A percentile compares a stretch with the other conserved stretches of the same genome.
phyloP scores from a whole-genome alignment of 331 rosid species.

The Erythrophleum ivorense region DNA sequence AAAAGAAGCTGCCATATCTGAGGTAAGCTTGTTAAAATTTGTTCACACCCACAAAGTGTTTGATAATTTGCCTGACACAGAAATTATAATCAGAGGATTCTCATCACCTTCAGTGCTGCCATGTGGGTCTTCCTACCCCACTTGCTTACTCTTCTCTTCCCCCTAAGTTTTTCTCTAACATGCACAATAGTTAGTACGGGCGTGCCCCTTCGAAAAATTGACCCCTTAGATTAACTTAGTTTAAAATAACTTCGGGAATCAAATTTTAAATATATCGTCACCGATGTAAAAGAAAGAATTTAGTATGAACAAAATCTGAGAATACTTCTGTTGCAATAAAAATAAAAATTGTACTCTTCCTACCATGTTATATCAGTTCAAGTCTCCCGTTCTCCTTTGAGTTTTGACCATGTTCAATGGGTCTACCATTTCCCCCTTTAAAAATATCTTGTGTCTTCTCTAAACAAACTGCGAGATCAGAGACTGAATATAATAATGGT shows the following conservation, averaged over 20 bases:
- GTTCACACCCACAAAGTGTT: not conserved
- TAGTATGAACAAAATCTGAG: not conserved
- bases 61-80: slow-evolving; percentile 17
- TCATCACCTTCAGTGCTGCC: slow-evolving; percentile 25
- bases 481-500: not conserved
- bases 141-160: slow-evolving; percentile 27
- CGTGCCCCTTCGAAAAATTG: not conserved
- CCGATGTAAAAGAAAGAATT: not conserved
- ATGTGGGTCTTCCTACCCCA: slow-evolving; percentile 46
- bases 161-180: not conserved
- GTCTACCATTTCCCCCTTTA: not conserved
- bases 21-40: slow-evolving; percentile 1
- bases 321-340: not conserved
- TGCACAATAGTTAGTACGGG: slow-evolving; percentile 6
- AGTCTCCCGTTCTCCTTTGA: not conserved
- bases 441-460: not conserved
- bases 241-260: not conserved
- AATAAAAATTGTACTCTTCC: slow-evolving; percentile 24
- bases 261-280: not conserved
- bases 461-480: not conserved
- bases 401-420: slow-evolving; percentile 23
- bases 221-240: not conserved
- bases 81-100: slow-evolving; percentile 24
- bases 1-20: slow-evolving; percentile 50
- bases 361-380: slow-evolving; percentile 1